phyloP scores from a whole-genome alignment of 306 rosid genomes.

The Rosa persica region DNA sequence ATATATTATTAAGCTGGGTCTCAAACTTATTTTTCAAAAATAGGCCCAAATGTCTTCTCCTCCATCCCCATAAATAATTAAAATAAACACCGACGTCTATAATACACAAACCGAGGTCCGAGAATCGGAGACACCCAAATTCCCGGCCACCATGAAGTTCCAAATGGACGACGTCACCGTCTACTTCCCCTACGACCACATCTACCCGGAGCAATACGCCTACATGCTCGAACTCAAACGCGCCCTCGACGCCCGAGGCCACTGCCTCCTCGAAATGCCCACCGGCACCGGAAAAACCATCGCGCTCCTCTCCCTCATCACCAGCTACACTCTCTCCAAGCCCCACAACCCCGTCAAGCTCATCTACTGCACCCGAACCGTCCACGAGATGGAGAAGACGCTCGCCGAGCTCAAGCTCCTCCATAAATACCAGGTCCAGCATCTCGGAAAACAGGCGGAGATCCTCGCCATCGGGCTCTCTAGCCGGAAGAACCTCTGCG shows the following conservation, averaged over 20 bases:
- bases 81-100: no score
- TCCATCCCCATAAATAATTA: no score
- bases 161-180: constrained; percentile 73
- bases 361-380: constrained; percentile 92
- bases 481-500: constrained; percentile 80
- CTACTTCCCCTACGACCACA: constrained; percentile 86
- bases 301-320: constrained; percentile 77
- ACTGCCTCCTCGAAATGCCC: constrained; percentile 89
- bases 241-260: constrained; percentile 86
- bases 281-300: constrained; percentile 94
- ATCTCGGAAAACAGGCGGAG: constrained; percentile 58
- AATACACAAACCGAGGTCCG: no score
- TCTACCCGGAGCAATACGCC: constrained; percentile 85
- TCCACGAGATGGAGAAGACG: constrained; percentile 98
- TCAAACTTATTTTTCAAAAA: no score
- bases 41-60: no score
- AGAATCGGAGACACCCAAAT: neutral
- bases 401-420: constrained; percentile 78
- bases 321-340: constrained; percentile 75
- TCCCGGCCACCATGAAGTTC: constrained; percentile 61
- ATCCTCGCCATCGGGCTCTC: constrained; percentile 79
- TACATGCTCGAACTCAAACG: constrained; percentile 91
- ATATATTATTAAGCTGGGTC: no score
- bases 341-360: constrained; percentile 76
- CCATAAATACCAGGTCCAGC: constrained; percentile 59